These are phyloP conservation scores for Escovopsis sp. DNA, from an alignment of 2,329 filamentous ascomycete species.

Conservation along the genomic window DNA sequence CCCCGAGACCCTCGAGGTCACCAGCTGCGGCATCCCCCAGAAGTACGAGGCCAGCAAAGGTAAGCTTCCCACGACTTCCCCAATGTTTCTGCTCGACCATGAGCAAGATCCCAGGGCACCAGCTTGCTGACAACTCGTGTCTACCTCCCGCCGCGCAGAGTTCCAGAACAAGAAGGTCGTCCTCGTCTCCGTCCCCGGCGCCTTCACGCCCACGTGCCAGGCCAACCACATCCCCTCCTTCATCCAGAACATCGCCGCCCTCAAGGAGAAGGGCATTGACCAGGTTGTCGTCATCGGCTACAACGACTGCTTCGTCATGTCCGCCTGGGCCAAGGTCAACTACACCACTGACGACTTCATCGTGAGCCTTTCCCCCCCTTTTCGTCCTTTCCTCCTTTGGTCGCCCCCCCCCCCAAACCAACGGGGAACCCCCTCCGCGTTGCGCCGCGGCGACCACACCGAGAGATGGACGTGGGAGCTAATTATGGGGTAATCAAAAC, in stretches of 20 bases:
- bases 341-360: slow-evolving; percentile 53
- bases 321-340: slow-evolving; percentile 83
- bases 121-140: slow-evolving; percentile 1
- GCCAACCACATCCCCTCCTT: slow-evolving; percentile 70
- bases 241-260: slow-evolving; percentile 52
- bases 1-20: slow-evolving; percentile 52
- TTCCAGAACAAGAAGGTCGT: slow-evolving; percentile 43
- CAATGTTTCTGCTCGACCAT: not conserved
- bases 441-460: too few species aligned
- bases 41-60: slow-evolving; percentile 68
- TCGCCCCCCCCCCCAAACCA: too few species aligned
- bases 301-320: slow-evolving; percentile 83
- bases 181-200: slow-evolving; percentile 46
- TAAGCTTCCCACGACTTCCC: slow-evolving; percentile 17
- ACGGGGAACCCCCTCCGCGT: too few species aligned
- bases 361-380: slow-evolving; percentile 20
- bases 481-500: too few species aligned
- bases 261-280: slow-evolving; percentile 73
- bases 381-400: not conserved
- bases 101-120: not conserved
- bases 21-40: slow-evolving; percentile 62
- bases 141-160: slow-evolving; percentile 20
- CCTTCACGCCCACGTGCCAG: slow-evolving; percentile 80
- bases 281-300: slow-evolving; percentile 65
- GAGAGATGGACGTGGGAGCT: too few species aligned